Evolutionary conservation across 192 early-diverging fungal genomes (phyloP).

Genomic region (Mortierella hygrophila): DNA sequence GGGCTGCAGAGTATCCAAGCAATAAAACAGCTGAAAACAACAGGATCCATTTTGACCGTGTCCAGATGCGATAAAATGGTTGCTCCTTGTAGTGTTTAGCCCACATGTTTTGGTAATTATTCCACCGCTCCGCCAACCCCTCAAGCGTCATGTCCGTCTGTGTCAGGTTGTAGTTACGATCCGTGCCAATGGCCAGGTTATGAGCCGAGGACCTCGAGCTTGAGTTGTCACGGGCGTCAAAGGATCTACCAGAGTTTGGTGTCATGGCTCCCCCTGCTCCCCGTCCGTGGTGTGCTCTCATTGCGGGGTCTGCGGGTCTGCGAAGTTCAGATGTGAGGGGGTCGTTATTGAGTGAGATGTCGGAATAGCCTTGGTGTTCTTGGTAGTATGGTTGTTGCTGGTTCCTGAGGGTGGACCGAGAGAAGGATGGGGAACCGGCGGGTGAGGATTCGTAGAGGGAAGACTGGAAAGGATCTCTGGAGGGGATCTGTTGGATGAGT

Average conservation of each 20-base stretch:
- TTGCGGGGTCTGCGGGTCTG: neutral
- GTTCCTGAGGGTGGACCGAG: slow-evolving; percentile 14
- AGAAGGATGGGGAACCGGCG: neutral
- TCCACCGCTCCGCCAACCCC: slow-evolving; percentile 20
- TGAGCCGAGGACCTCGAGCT: slow-evolving; percentile 25
- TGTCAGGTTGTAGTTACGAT: slow-evolving; percentile 21
- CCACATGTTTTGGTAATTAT: slow-evolving; percentile 23
- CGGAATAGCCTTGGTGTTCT: neutral
- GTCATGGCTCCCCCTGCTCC: neutral
- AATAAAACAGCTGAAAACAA: slow-evolving; percentile 17
- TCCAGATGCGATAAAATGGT: slow-evolving; percentile 28
- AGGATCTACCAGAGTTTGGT: slow-evolving; percentile 15
- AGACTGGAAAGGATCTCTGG: slow-evolving; percentile 14
- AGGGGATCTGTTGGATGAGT: slow-evolving; percentile 7
- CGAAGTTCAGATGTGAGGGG: neutral
- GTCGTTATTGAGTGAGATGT: slow-evolving; percentile 1
- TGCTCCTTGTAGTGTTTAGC: slow-evolving; percentile 27
- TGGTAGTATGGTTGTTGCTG: neutral
- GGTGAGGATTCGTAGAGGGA: neutral
- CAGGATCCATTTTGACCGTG: slow-evolving; percentile 26
- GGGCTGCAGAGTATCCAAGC: slow-evolving; percentile 10
- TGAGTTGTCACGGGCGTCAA: slow-evolving; percentile 2
- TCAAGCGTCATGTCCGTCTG: slow-evolving; percentile 29
- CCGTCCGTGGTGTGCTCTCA: slow-evolving; percentile 20
- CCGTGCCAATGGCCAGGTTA: slow-evolving; percentile 10